Base-by-base conservation (phyloP, 371 early-diverging fungal species). In the Mucor saturninus region DNA sequence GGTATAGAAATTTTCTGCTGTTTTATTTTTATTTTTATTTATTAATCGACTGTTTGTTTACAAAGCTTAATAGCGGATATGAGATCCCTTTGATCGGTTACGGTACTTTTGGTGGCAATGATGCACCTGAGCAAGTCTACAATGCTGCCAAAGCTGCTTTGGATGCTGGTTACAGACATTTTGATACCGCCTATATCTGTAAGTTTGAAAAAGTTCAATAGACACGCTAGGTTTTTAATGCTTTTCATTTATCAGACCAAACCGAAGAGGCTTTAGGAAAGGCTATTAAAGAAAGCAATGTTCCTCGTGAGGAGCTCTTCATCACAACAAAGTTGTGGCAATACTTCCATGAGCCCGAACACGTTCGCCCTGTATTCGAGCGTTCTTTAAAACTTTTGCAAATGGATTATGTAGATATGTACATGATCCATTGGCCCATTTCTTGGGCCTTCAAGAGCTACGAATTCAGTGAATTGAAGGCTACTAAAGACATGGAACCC, bases 301-400 rank as follows among this genome's bases (percentile, higher is more conserved):
- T 91, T 8, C 80, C 78, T 54, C 86, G 95, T 31, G 75, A 88
- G 50, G 81, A 93, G 32, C 61, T 97, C 21, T 97, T 95, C 68
- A 75, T 96, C 56, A 95, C 95, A 4, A 90, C 92, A 58, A 97
- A 98, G 77, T 77, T 97, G 15, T 95, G 94, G 95, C 91, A 91
- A 75, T 87, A 87, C 26, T 75, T 81, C 56, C 87, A 86, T 57
- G 65, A 72, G n/a, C 83, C 85, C 30, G 64, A 81, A 30, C 66
- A 81, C 37, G 85, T 88, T 2, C 62, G 73, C 1, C 74, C 84
- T 46, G 86, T 73, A 5, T 67, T 78, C 50, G 75, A 79, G 39
- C 68, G 72, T 5, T 91, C 94, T 9, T 79, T 98, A 35, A 64
- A 79, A 32, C 84, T 91, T 53, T 79, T 98, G 13, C 81, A 84